A percentile compares a stretch with the other conserved stretches of the same genome.
Evolutionary conservation across 2,329 filamentous ascomycete species (phyloP).

Genomic region (Penicillium fuscoglaucum): DNA sequence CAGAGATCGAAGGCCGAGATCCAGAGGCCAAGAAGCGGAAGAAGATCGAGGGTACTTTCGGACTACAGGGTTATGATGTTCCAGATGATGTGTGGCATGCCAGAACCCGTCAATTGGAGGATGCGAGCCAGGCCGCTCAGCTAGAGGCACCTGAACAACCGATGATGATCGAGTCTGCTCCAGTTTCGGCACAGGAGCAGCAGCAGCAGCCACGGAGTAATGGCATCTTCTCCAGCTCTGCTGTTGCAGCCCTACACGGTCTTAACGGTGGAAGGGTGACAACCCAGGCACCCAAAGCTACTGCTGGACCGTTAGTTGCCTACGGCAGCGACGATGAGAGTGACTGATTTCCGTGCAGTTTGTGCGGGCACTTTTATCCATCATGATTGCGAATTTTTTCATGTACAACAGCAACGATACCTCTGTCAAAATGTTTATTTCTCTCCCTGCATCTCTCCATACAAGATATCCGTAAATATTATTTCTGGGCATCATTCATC

Average conservation of each 20-base stretch:
- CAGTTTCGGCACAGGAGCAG: constrained; percentile 24
- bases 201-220: constrained; percentile 43
- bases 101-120: constrained; percentile 68
- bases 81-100: constrained; percentile 94
- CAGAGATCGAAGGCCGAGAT: constrained; percentile 89
- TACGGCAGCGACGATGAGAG: constrained; percentile 90
- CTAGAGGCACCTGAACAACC: constrained; percentile 52
- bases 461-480: constrained; percentile 10
- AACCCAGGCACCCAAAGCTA: constrained; percentile 41
- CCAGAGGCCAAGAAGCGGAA: constrained; percentile 83
- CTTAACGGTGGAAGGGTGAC: constrained; percentile 46
- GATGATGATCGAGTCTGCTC: constrained; percentile 48
- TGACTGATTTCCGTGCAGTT: constrained; percentile 43
- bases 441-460: constrained; percentile 11
- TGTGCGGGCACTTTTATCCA: constrained; percentile 2
- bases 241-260: constrained; percentile 73
- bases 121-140: constrained; percentile 61
- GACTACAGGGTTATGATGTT: constrained; percentile 86
- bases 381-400: constrained; percentile 18
- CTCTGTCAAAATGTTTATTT: constrained; percentile 21
- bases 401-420: constrained; percentile 41
- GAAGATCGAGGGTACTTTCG: constrained; percentile 86
- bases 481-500: constrained; percentile 19
- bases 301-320: constrained; percentile 72
- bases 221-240: constrained; percentile 79